Evolutionary conservation across 148 eudicot genomes (phyloP).

Genomic region (Amaranthus hypochondriacus): DNA sequence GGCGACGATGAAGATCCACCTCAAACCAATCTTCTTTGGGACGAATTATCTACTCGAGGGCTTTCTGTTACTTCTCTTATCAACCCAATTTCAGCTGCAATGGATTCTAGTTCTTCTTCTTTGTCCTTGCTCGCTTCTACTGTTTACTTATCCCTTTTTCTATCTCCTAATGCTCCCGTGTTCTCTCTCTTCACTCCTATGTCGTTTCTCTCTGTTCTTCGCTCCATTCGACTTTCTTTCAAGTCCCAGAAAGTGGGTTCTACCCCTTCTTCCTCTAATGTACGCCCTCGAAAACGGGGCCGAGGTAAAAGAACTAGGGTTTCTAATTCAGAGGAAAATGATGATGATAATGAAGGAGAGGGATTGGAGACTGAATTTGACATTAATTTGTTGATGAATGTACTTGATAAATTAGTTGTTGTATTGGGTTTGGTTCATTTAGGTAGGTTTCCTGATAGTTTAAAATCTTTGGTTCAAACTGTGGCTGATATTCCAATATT

Average conservation of each 20-base stretch:
- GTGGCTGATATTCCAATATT: slow-evolving; percentile 53
- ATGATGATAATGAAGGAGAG: slow-evolving; percentile 24
- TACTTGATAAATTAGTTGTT: slow-evolving; percentile 57
- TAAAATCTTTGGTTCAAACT: slow-evolving; percentile 72
- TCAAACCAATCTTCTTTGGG: slow-evolving; percentile 39
- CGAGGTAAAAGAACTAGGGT: slow-evolving; percentile 37
- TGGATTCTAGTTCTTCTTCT: slow-evolving; percentile 49
- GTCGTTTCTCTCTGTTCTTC: slow-evolving; percentile 67
- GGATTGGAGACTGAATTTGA: slow-evolving; percentile 44
- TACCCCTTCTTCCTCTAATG: slow-evolving; percentile 3
- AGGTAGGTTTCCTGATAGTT: slow-evolving; percentile 79
- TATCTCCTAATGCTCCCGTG: slow-evolving; percentile 65
- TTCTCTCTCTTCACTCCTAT: slow-evolving; percentile 76
- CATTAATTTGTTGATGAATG: slow-evolving; percentile 40
- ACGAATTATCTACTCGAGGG: slow-evolving; percentile 39
- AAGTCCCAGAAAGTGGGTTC: slow-evolving; percentile 32
- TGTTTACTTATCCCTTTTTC: slow-evolving; percentile 58
- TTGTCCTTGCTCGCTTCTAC: slow-evolving; percentile 51
- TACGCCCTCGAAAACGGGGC: slow-evolving; percentile 8
- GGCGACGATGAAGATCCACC: slow-evolving; percentile 27
- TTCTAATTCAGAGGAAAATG: slow-evolving; percentile 7
- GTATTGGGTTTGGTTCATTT: slow-evolving; percentile 72
- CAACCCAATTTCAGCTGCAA: slow-evolving; percentile 45
- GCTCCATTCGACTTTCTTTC: slow-evolving; percentile 49
- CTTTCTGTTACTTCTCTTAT: slow-evolving; percentile 43